Evolutionary conservation across 345 rosid species (phyloP).

Genomic region (Aquilaria yunnanensis): DNA sequence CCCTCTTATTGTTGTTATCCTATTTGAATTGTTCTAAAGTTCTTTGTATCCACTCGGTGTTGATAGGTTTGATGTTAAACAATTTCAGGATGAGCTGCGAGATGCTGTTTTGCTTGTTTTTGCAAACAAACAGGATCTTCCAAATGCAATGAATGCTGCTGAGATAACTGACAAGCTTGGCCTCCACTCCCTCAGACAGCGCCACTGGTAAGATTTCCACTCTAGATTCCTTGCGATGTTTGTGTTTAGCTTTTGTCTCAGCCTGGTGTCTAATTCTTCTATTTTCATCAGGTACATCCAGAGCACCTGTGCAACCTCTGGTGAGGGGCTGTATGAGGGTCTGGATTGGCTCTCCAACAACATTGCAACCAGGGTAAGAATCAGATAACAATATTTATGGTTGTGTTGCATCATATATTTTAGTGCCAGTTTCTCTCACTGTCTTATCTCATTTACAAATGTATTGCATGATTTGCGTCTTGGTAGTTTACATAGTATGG

Average conservation of each 20-base stretch:
- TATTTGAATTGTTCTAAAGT: background rate
- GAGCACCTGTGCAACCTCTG: conserved; percentile 90
- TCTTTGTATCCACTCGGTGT: too few species aligned
- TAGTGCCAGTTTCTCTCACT: too few species aligned
- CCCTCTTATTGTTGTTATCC: conserved; percentile 1
- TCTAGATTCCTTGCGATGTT: background rate
- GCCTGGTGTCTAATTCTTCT: background rate
- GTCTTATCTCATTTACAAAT: too few species aligned
- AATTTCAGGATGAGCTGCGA: conserved; percentile 73
- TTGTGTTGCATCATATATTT: background rate
- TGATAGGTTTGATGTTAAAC: background rate
- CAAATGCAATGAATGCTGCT: conserved; percentile 95
- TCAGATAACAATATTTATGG: background rate
- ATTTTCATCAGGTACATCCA: conserved; percentile 70
- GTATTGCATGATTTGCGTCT: too few species aligned
- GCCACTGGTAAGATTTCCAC: conserved; percentile 43
- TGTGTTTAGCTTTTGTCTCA: background rate
- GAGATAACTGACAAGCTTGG: conserved; percentile 80
- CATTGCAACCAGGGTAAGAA: conserved; percentile 65
- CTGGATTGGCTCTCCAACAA: conserved; percentile 90
- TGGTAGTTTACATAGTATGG: too few species aligned
- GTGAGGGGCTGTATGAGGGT: conserved; percentile 90
- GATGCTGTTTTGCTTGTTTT: conserved; percentile 88
- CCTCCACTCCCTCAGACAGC: conserved; percentile 59
- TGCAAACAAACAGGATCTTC: conserved; percentile 94